Percentiles rank a stretch among this genome's conserved stretches.
phyloP scores from a whole-genome alignment of 2,329 filamentous ascomycete genomes.

The Aspergillus cejpii region DNA sequence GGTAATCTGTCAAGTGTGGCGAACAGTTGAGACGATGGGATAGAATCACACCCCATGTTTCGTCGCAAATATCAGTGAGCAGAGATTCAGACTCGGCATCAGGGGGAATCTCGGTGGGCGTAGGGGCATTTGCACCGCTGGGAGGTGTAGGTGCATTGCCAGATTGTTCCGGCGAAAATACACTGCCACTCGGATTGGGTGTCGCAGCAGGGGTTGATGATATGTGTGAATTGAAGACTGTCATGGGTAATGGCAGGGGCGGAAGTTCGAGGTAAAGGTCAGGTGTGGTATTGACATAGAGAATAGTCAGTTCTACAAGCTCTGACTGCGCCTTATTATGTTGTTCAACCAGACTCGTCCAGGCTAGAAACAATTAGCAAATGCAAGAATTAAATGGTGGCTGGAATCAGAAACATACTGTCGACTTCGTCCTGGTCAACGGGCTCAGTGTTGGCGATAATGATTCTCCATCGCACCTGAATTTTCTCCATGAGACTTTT shows the following conservation, averaged over 20 bases:
- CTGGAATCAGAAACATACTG: constrained; percentile 26
- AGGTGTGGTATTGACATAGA: constrained; percentile 31
- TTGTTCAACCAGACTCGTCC: constrained; percentile 34
- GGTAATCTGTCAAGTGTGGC: constrained; percentile 37
- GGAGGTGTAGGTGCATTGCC: constrained; percentile 36
- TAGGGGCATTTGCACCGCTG: constrained; percentile 33
- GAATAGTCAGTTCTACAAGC: constrained; percentile 33
- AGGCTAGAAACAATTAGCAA: constrained; percentile 29
- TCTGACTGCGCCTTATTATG: constrained; percentile 32
- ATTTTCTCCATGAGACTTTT: constrained; percentile 49
- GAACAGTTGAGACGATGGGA: constrained; percentile 44
- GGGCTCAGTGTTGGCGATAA: constrained; percentile 48
- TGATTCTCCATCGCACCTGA: constrained; percentile 50
- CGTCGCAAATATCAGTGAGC: constrained; percentile 53
- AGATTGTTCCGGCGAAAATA: constrained; percentile 40
- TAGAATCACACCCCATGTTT: constrained; percentile 54
- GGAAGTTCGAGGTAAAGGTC: constrained; percentile 33
- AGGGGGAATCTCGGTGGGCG: constrained; percentile 29
- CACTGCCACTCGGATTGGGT: constrained; percentile 30
- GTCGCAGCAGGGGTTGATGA: constrained; percentile 37
- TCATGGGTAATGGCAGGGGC: constrained; percentile 28
- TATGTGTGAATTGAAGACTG: constrained; percentile 27
- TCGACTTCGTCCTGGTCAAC: constrained; percentile 49
- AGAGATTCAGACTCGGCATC: constrained; percentile 51
- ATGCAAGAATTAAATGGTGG: neutral